Evolutionary conservation across 78 protist genomes (phyloP), one percentile per base, ranked within the genome.

Genomic region (Planoprotostelium fungivorum): DNA sequence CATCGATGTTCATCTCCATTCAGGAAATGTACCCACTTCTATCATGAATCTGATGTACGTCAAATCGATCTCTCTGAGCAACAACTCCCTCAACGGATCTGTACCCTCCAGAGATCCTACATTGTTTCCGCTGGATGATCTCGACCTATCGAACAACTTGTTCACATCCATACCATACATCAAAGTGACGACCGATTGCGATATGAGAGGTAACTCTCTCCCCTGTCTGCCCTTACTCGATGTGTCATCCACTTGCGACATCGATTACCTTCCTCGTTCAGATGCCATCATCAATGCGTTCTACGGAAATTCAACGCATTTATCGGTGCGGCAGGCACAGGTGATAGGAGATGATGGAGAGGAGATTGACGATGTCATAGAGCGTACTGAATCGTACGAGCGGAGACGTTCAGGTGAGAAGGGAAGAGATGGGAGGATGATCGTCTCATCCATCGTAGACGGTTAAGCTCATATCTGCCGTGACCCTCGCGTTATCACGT

Each of bases 31-130:
- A 5, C 94, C 94, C 73, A 89, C 89, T 35, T 91, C 88, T 63
- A 89, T 92, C 34, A 89, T 38, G 31, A 37, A 86, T 38, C 36
- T 92, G 29, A 90, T 88, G 1, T 36, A 90, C 38, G 35, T 92
- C n/a, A 92, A 90, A 23, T 88, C 94, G 29, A 85, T 92, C 38
- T 89, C 87, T 34, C 89, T 92, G 63, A 89, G 88, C 38, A 92
- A 92, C 87, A 92, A 92, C 84, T 87, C 87, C 51, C 38, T 92
- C 84, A 51, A 51, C 73, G 73, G 73, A 25, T 51, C 73, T 25
- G 16, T 51, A 51, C 73, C 73, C 5, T 5, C 73, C 31, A 51
- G 73, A 51, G 73, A 51, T 51, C 5, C 73, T 51, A 16, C 73
- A 16, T 16, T 51, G 31, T 16, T 16, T 25, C 31, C 73, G 31